Percentiles rank a stretch among this genome's conserved stretches.
Conservation (phyloP, 2,329 filamentous ascomycete species). For the Teratosphaeria viscida region DNA sequence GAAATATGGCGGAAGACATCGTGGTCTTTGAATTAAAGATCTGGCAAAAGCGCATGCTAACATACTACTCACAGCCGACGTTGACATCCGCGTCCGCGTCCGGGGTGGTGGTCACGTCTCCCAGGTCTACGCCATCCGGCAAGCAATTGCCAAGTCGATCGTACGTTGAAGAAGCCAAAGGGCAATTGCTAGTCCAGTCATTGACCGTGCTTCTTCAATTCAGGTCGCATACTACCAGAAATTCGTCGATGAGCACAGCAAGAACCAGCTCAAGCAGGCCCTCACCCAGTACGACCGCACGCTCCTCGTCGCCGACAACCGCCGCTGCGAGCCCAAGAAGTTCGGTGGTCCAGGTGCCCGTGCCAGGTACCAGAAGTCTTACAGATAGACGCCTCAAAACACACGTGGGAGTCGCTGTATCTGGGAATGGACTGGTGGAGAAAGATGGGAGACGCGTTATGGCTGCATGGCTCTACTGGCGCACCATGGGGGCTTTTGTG, state of each 20-base stretch:
- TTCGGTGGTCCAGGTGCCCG: conserved; percentile 88
- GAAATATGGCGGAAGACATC: neutral
- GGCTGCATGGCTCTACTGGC: conserved; percentile 7
- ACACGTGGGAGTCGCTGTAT: conserved; percentile 1
- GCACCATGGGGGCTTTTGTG: neutral
- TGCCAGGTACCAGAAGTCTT: conserved; percentile 97
- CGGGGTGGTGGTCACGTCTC: conserved; percentile 95
- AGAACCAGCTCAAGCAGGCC: conserved; percentile 98
- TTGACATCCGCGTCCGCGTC: conserved; percentile 96
- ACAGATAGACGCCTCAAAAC: conserved; percentile 59
- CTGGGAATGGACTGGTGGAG: conserved; percentile 1
- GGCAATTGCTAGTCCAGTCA: neutral
- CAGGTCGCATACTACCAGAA: conserved; percentile 95
- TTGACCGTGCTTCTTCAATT: neutral
- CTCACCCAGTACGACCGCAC: conserved; percentile 94
- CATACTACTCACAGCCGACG: conserved; percentile 45
- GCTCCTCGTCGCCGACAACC: conserved; percentile 97
- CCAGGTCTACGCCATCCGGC: conserved; percentile 95
- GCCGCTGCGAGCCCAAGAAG: conserved; percentile 99
- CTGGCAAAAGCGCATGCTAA: conserved; percentile 9
- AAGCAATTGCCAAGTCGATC: conserved; percentile 96
- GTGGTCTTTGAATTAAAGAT: neutral
- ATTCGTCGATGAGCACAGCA: conserved; percentile 99
- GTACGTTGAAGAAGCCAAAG: conserved; percentile 28
- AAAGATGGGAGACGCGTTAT: neutral